Base-by-base conservation (phyloP, 495 filamentous ascomycete genomes). In the Neurospora sp. region DNA sequence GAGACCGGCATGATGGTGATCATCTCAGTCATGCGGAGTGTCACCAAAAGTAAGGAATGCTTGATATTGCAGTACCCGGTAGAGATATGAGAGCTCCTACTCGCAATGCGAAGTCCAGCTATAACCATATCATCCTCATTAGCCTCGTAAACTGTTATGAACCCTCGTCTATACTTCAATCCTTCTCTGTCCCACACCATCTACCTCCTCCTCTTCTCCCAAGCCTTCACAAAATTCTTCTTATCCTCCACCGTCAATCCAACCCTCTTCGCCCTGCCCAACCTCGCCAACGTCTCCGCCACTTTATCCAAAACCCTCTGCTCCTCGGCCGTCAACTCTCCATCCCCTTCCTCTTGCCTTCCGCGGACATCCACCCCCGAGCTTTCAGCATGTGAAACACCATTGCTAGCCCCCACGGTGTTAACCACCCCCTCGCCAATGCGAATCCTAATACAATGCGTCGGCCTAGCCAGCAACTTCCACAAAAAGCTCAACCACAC, bases 251-350 rank as follows among this genome's bases (percentile, higher is more conserved):
- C 84, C 2, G 92, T 92, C 79, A 99, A 79, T 0, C 90, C 93
- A 19, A 99, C 92, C 43, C 96, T 86, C 86, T 95, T 97, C n/a
- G 93, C 94, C 73, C 96, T 86, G 1, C 93, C 94, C 73, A 99
- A 81, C 42, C 95, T 84, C n/a, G 96, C 95, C 69, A 99, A 82
- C 17, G 94, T 90, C 54, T 98, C 96, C 2, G 88, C 92, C 15
- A 98, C 89, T 19, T 87, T 85, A 76, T 97, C 92, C 71, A 94
- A 79, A 38, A 94, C 78, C 69, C 82, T 82, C 76, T 84, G 86
- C 77, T 96, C 92, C 43, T 87, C 85, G 21, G 78, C 75, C 19
- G 84, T 90, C 9, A 88, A 73, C 0, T 82, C 82, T 5, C 80
- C 85, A 62, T 80, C 74, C 37, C 83, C 62, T 80, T 82, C 37